Base-by-base conservation (phyloP, 805 yeast species). In the Pichia heedii region DNA sequence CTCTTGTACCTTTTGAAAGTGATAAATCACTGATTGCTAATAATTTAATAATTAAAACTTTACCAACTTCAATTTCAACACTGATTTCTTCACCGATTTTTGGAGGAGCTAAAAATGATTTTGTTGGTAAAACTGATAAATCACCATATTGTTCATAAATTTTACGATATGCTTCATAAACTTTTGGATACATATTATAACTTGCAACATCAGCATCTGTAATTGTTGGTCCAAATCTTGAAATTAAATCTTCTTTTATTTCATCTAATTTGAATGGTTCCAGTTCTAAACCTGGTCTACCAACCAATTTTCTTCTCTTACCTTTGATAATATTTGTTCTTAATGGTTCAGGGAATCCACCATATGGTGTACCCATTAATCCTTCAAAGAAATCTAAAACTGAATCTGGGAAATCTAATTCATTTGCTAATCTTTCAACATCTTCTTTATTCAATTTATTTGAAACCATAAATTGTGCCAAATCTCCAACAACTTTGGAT, bases 301-400 rank as follows among this genome's bases (percentile, higher is more conserved):
- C 69, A 49, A 79, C 77, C 67, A 93, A 77, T 69, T 87, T 87
- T 69, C 84, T 80, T 71, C 98, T 84, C 81, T 88, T 88, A 64
- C 89, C 94, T 58, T 80, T 79, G 60, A 93, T 78, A 50, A 93
- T 76, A 65, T 89, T 86, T 33, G 96, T 74, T 70, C 99, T 81
- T 67, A 93, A 74, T 33, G 99, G 98, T 70, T 93, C 99, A 47
- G 99, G 98, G 95, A 93, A 93, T 9, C 99, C 99, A 54, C 98
- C 99, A 63, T 86, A 87, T 60, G 99, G 99, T 54, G 93, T 93
- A 63, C 99, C 99, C 85, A 93, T 93, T 64, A 93, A 76, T 57
- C 99, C 99, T 73, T 93, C 96, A 76, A 93, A 88, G 78, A 93
- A 93, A 68, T 93, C 99, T 63, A 93, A 76, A 16, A 93, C 96